Base-by-base conservation (phyloP, 441 rosid species). In the Pelargonium citronellum region DNA sequence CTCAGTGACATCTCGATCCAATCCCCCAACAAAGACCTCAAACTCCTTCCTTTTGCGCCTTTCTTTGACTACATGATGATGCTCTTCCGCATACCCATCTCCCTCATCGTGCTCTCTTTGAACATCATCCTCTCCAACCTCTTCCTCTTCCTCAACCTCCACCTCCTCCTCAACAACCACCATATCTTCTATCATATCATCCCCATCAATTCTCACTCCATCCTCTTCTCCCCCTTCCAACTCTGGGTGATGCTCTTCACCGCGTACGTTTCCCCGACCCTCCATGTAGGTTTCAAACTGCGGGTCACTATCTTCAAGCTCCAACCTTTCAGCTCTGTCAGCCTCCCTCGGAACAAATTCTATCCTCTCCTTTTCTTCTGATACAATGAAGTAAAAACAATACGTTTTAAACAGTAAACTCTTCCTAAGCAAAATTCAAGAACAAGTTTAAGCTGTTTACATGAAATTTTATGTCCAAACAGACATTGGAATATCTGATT, bases 61-160 rank as follows among this genome's bases (percentile, higher is more conserved):
- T 17, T 55, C 62, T 55, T 55, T 55, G 62, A 16, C 62, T 15
- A n/a, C 62, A 55, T 55, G 16, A 55, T 55, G 62, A 55, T 55
- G 62, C 24, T 55, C 62, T 55, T 17, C 62, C 2, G 2, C 62
- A 6, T 55, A 16, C 62, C 17, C 19, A 16, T 55, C 62, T 3
- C 7, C 62, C 7, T 17, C 62, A 15, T n/a, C 62, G 5, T 13
- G 22, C 19, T 55, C 20, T 55, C 22, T 17, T 15, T 24, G 39
- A 55, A 16, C 61, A 55, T 55, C 61, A 22, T 55, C 61, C 61
- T 55, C 61, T 7, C 61, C 62, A 6, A 13, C 62, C 62, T 55
- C 62, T 55, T 55, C 62, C 6, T 16, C 19, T n/a, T 55, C 62
- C 16, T 55, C 20, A 55, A 55, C 19, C 61, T 55, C 61, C 1